Evolutionary conservation across 1,284 basidiomycete species (phyloP), one percentile per base, ranked within the genome.

Genomic region (Fereydounia khargensis): DNA sequence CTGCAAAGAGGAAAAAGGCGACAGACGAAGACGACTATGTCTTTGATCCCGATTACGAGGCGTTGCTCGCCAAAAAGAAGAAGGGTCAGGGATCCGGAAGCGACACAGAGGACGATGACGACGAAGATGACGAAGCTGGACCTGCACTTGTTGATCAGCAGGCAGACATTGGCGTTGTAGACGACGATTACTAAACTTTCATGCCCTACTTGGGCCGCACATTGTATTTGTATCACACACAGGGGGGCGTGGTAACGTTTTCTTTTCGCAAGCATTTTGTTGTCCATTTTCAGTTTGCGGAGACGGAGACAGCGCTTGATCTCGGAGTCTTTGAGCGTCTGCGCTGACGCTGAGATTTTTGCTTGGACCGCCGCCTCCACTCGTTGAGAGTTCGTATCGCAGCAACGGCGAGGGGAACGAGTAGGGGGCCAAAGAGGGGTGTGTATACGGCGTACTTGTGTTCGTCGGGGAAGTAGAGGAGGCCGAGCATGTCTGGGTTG

Each of bases 401-500:
- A 0, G 88, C 84, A 1, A 88, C 84, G 5, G 90, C 45, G 38
- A 96, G 77, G 4, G 91, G 90, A 17, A 94, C 86, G 4, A 87
- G 80, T 14, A 76, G 41, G 0, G 75, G 75, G 3, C 68, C 75
- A 37, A 76, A 76, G 3, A 76, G 55, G 3, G 75, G 75, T 16
- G 71, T 75, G 43, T 73, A 75, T 8, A 76, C 68, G 4, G 74
- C 75, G 17, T 73, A 76, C 20, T 79, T 79, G 62, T 65, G 73
- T 36, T 65, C 63, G 64, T 79, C 71, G 22, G 80, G 79, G 77
- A 98, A 98, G 77, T 99, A 99, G 19, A 98, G 81, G 68, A 96
- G 77, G 6, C 88, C 91, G 63, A 98, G 79, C 92, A 98, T 97
- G 25, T 85, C 86, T 0, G 92, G 95, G 74, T 91, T 89, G 79